Conservation (phyloP, 768 basidiomycete genomes). For the Boletus subparvulus region DNA sequence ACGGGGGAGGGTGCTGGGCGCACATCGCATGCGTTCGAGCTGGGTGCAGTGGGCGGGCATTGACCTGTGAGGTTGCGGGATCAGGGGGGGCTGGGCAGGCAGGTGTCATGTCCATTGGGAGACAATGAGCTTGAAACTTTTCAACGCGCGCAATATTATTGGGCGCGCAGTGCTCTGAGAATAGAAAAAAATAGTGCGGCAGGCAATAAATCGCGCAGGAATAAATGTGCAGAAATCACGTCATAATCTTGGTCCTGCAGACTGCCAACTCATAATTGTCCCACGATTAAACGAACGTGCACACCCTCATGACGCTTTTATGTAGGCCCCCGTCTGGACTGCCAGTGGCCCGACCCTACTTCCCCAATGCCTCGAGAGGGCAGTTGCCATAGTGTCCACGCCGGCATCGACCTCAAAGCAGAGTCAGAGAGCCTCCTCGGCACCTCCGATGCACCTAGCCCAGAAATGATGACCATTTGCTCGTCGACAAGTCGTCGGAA, state of each 20-base stretch:
- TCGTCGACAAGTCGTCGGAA: constrained; percentile 20
- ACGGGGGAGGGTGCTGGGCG: too few relatives aligned
- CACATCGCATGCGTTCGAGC: too few relatives aligned
- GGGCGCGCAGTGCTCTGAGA: too few relatives aligned
- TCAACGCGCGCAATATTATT: too few relatives aligned
- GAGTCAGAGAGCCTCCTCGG: constrained; percentile 4
- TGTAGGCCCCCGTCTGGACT: not conserved
- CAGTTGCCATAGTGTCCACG: not conserved
- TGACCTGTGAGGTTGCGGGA: too few relatives aligned
- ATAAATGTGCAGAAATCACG: too few relatives aligned
- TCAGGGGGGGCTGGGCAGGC: too few relatives aligned
- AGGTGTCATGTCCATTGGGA: too few relatives aligned
- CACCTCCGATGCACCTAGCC: not conserved
- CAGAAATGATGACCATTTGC: not conserved
- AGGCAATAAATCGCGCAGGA: too few relatives aligned
- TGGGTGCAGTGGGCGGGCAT: too few relatives aligned
- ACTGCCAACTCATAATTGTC: not conserved
- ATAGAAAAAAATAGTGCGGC: too few relatives aligned
- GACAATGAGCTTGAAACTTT: too few relatives aligned
- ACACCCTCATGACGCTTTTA: not conserved
- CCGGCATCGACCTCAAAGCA: not conserved
- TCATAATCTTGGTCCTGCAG: not conserved
- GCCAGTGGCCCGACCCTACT: not conserved
- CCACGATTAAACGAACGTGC: constrained; percentile 18
- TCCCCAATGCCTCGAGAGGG: constrained; percentile 9